Percentiles rank a stretch among this genome's conserved stretches.
Evolutionary conservation across 2,329 filamentous ascomycete species (phyloP).

Genomic region (Fusarium heterosporum): DNA sequence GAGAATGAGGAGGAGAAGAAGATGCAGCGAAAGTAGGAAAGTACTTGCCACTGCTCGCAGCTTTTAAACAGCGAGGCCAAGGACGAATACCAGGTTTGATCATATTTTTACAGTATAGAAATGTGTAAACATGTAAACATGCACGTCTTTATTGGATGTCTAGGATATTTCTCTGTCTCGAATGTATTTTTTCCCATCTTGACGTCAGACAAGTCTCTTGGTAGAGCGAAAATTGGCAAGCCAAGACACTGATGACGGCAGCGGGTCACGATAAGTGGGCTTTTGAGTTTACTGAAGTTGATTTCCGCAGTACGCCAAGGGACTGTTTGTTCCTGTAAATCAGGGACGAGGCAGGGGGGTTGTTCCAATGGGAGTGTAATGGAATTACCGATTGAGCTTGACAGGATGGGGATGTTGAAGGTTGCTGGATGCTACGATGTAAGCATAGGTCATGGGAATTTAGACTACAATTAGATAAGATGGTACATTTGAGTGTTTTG

Average conservation of each 20-base stretch:
- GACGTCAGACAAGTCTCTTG: constrained; percentile 33
- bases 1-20: neutral
- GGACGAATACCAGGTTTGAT: constrained; percentile 18
- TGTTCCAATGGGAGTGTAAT: constrained; percentile 19
- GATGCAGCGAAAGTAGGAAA: constrained; percentile 1
- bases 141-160: constrained; percentile 1
- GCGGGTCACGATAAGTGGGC: constrained; percentile 37
- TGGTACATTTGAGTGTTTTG: too few relatives aligned
- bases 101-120: constrained; percentile 11
- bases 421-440: neutral
- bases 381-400: constrained; percentile 12
- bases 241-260: constrained; percentile 41
- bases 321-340: constrained; percentile 30
- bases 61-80: constrained; percentile 12
- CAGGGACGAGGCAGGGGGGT: constrained; percentile 1
- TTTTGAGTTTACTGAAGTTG: neutral
- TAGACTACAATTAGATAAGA: neutral
- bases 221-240: constrained; percentile 2
- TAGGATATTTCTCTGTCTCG: neutral
- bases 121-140: neutral
- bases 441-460: neutral
- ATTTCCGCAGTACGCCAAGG: neutral
- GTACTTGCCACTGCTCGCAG: neutral
- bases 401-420: neutral
- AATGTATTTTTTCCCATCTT: constrained; percentile 8